Evolutionary conservation across 305 asterid genomes (phyloP).

Genomic region (Fraxinus platypoda): DNA sequence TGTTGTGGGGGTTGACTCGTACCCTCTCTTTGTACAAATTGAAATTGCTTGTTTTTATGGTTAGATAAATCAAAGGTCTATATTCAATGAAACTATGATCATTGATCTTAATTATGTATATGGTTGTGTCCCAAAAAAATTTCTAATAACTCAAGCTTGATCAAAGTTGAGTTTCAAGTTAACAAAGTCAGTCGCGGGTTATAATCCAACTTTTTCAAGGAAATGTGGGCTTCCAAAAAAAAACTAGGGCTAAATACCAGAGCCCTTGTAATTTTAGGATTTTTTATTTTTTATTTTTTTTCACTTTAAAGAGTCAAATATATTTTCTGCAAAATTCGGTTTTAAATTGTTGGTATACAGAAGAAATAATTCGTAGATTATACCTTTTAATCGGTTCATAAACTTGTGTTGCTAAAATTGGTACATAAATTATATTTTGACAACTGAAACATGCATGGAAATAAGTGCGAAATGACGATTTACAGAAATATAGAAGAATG

Average conservation of each 20-base stretch:
- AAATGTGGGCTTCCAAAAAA: neutral
- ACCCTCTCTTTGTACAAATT: neutral
- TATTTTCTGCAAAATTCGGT: too few species aligned
- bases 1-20: neutral
- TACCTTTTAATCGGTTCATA: too few species aligned
- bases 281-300: too few species aligned
- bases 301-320: too few species aligned
- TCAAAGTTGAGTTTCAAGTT: neutral
- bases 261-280: neutral
- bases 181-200: neutral
- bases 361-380: too few species aligned
- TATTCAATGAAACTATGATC: neutral
- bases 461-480: too few species aligned
- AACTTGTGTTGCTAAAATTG: too few species aligned
- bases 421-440: too few species aligned
- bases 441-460: too few species aligned
- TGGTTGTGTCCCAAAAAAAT: neutral
- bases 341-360: too few species aligned
- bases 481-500: too few species aligned
- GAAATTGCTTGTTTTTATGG: neutral
- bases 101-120: neutral
- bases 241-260: neutral
- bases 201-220: neutral
- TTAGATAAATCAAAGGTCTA: neutral
- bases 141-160: neutral